A percentile compares a stretch with the other conserved stretches of the same genome.
phyloP scores from a whole-genome alignment of 106 monocot genomes.

The Triglochin maritima region DNA sequence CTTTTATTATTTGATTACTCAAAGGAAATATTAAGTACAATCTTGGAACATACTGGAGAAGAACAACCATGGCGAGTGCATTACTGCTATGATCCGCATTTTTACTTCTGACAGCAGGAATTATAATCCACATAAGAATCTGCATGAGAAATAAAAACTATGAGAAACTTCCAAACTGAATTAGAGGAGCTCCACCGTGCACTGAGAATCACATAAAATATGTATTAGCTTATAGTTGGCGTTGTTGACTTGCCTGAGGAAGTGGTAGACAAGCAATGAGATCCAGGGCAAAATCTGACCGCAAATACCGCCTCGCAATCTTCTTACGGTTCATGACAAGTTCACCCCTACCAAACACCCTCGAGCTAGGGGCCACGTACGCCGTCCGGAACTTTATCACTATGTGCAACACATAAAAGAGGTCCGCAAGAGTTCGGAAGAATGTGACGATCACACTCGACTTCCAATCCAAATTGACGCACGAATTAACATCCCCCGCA shows the following conservation, averaged over 20 bases:
- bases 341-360: constrained; percentile 28
- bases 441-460: not conserved
- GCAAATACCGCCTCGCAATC: constrained; percentile 57
- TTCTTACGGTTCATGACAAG: constrained; percentile 63
- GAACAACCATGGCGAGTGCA: constrained; percentile 57
- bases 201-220: not conserved
- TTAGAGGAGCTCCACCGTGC: not conserved
- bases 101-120: constrained; percentile 49
- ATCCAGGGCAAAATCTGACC: constrained; percentile 61
- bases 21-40: constrained; percentile 83
- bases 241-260: constrained; percentile 43
- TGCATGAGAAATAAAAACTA: constrained; percentile 13
- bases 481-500: not conserved
- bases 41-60: constrained; percentile 73
- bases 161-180: not conserved
- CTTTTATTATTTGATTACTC: constrained; percentile 64
- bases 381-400: too few relatives aligned
- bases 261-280: constrained; percentile 62
- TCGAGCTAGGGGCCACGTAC: too few relatives aligned
- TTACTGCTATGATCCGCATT: constrained; percentile 34
- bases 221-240: too few relatives aligned
- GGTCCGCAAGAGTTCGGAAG: not conserved
- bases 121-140: constrained; percentile 69
- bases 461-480: not conserved
- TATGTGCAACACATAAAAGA: too few relatives aligned